Evolutionary conservation across 768 basidiomycete species (phyloP), one percentile per base, ranked within the genome.

Genomic region (Gymnopilus junonius): DNA sequence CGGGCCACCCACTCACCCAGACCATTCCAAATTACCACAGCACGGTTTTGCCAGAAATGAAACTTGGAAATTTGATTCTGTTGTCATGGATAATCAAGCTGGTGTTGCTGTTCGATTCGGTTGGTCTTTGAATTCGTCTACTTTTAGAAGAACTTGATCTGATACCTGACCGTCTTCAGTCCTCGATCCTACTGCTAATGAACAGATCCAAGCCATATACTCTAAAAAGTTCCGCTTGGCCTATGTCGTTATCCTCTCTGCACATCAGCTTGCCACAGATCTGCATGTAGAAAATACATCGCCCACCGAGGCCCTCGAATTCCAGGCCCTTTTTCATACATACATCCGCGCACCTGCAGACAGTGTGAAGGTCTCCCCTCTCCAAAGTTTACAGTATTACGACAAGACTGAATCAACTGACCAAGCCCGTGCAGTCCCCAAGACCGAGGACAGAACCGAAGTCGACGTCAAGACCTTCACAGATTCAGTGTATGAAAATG

Each of bases 321-420:
- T 97, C 80, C 97, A 99, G 74, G 92, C 95, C 1, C 82, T 99
- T 46, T 83, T 99, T 58, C 97, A 99, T 76, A 95, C 87, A 53
- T 99, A 99, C 77, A 83, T 97, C 66, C 84, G 83, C 10, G 85
- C 86, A 46, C 86, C 90, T 46, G 77, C 88, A 15, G 75, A 83
- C 62, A 69, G 86, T 3, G 86, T 87, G n/a, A 74, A 83, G 2
- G 80, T 94, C 65, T 79, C 80, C 8, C 85, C 92, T 7, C 81
- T 97, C 34, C 81, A 87, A 69, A 83, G 88, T 31, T 71, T 88
- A 15, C 73, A 62, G 6, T 98, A 90, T 72, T 86, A 85, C 64
- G 95, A 99, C 74, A 99, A 99, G 80, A 90, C 88, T 2, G 89
- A 88, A 70, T 58, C 75, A 4, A 82, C 80, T 0, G 84, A 83